These are phyloP conservation scores for Rasamsonia emersonii DNA, from an alignment of 2,329 filamentous ascomycete species.

Conservation along the genomic window DNA sequence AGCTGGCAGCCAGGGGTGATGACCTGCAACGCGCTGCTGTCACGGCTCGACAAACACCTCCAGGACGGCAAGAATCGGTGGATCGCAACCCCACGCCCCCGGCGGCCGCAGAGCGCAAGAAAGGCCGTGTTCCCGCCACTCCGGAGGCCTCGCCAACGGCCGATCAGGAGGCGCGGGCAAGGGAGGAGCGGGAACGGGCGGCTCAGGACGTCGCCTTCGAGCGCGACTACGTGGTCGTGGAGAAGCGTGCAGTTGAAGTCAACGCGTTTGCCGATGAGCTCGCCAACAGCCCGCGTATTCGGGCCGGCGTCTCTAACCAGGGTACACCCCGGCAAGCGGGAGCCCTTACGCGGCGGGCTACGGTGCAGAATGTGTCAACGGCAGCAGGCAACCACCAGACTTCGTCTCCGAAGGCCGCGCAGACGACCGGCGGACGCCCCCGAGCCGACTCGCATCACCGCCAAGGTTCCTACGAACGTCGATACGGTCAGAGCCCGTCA, in stretches of 20 bases:
- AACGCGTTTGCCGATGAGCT: constrained; percentile 96
- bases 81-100: constrained; percentile 27
- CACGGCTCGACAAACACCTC: constrained; percentile 30
- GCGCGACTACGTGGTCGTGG: constrained; percentile 89
- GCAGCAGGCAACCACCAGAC: constrained; percentile 60
- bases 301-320: constrained; percentile 38
- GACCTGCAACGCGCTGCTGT: constrained; percentile 19
- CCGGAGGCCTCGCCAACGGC: constrained; percentile 38
- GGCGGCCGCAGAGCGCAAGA: constrained; percentile 56
- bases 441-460: constrained; percentile 60
- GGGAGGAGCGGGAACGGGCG: constrained; percentile 51
- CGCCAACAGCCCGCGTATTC: constrained; percentile 66
- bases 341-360: constrained; percentile 64
- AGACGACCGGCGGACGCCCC: constrained; percentile 60
- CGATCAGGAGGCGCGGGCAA: constrained; percentile 22
- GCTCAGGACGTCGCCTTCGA: constrained; percentile 86
- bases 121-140: too few relatives aligned
- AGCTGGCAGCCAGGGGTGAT: constrained; percentile 16
- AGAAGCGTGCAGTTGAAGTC: constrained; percentile 90
- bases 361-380: constrained; percentile 64
- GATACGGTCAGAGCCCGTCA: constrained; percentile 62
- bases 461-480: constrained; percentile 70
- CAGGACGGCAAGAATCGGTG: constrained; percentile 30
- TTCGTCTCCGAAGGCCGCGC: constrained; percentile 61
- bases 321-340: constrained; percentile 48